These are phyloP conservation scores for Alternaria infectoria DNA, from an alignment of 2,329 filamentous ascomycete genomes.

Conservation along the genomic window DNA sequence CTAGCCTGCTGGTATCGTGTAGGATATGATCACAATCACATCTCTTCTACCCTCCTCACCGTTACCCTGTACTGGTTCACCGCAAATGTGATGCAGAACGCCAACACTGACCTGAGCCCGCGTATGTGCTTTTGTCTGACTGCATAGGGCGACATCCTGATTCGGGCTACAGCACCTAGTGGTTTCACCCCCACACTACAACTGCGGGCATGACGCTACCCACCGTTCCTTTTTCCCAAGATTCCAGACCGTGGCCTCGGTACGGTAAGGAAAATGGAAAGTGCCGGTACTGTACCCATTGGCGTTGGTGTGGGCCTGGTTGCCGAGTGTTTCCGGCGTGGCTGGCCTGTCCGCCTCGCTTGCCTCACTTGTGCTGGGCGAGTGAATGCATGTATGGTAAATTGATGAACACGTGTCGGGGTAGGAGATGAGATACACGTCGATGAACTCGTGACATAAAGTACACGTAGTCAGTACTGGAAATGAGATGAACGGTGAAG, in stretches of 20 bases:
- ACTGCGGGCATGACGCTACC: background rate
- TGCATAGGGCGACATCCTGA: background rate
- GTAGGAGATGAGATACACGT: background rate
- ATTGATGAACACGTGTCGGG: background rate
- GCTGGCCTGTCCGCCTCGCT: background rate
- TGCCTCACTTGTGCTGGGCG: background rate
- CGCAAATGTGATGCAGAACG: background rate
- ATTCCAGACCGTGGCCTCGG: background rate
- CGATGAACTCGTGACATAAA: too few relatives aligned
- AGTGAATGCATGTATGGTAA: background rate
- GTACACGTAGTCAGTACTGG: too few relatives aligned
- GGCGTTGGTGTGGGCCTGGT: background rate
- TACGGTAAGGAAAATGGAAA: background rate
- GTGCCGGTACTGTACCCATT: background rate
- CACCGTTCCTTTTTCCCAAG: background rate
- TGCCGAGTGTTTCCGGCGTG: background rate
- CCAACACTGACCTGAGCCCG: background rate
- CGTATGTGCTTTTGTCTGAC: background rate
- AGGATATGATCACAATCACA: background rate
- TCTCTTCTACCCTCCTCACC: background rate
- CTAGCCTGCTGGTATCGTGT: background rate
- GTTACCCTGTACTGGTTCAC: slow-evolving; percentile 1
- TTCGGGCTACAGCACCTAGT: background rate
- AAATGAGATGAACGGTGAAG: too few relatives aligned
- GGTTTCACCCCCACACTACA: background rate